Base-by-base conservation (phyloP, 495 filamentous ascomycete species). In the Parmelia sp. region DNA sequence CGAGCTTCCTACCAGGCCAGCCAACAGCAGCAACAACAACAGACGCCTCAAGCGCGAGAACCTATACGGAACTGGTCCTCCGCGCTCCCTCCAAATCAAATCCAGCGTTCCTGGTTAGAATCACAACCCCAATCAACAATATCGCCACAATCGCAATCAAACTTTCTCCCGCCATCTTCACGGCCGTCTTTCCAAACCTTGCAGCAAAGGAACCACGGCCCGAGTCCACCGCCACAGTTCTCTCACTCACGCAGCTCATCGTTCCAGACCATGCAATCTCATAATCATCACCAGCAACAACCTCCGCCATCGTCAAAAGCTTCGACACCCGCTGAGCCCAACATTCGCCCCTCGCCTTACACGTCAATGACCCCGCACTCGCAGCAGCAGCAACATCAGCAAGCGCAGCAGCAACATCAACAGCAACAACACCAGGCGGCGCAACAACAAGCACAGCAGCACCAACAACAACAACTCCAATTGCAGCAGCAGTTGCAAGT, bases 221-320 rank as follows among this genome's bases (percentile, higher is more conserved):
- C 69, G 10, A 69, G 56, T 45, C 67, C 69, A 17, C 69, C 67
- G 17, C 66, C 71, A 39, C 36, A 63, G 21, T 55, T 62, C 45
- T 64, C 64, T 10, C 69, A 71, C 39, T 68, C 69, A n/a, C 58
- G 66, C 36, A 64, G 49, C 23, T 55, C 69, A 57, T 71, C 70
- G 17, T 71, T 69, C 36, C 51, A 65, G 31, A 57, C 27, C 31
- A 21, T 57, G 29, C 42, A 60, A 33, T 27, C 62, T 21, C 62
- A 44, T 31, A 51, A n/a, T 53, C 62, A 58, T 57, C 62, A 55
- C 25, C 60, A 61, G 39, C 66, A 68, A 29, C 62, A 36, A 56
- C 25, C 49, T 17, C 49, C 49, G 4, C 27, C 49, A 44, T 36
- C 57, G 25, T 45, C 66, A 44, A 37, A 40, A 53, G 39, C 57